Percentiles rank a stretch among this genome's conserved stretches.
Evolutionary conservation across 2,329 filamentous ascomycete species (phyloP).

Genomic region (Mariannaea sp.): DNA sequence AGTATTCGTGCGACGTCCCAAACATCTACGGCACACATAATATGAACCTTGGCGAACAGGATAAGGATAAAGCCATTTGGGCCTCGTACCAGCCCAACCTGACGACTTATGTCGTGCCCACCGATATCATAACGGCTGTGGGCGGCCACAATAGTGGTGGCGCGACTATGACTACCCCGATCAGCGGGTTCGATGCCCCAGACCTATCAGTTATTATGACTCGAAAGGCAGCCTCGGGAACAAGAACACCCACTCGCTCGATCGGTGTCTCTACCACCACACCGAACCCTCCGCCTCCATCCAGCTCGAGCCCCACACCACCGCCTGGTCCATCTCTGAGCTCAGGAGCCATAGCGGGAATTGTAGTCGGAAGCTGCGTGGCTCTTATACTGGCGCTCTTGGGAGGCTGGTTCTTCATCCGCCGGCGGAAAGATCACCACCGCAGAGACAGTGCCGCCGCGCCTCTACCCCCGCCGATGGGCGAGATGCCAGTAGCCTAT

Average conservation of each 20-base stretch:
- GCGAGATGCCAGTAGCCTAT: neutral
- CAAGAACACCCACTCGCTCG: conserved; percentile 9
- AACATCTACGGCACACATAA: conserved; percentile 61
- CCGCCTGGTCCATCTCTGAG: neutral
- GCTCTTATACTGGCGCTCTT: neutral
- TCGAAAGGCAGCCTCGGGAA: neutral
- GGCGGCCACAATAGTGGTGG: conserved; percentile 56
- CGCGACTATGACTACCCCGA: conserved; percentile 58
- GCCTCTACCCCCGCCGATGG: neutral
- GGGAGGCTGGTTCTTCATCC: conserved; percentile 5
- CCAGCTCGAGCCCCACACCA: neutral
- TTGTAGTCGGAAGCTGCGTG: neutral
- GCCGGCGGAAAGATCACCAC: neutral
- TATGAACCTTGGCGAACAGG: conserved; percentile 58
- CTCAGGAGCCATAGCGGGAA: conserved; percentile 12
- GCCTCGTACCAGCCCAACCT: conserved; percentile 54
- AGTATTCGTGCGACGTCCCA: conserved; percentile 54
- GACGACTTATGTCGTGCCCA: conserved; percentile 57
- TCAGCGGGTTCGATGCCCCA: conserved; percentile 52
- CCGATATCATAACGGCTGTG: conserved; percentile 53
- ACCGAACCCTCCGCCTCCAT: neutral
- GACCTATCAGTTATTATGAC: conserved; percentile 61
- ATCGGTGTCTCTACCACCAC: neutral
- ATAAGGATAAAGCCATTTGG: conserved; percentile 53
- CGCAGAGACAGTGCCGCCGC: neutral